phyloP scores from a whole-genome alignment of 2,329 filamentous ascomycete species.

The Scolecobasidium constrictum region DNA sequence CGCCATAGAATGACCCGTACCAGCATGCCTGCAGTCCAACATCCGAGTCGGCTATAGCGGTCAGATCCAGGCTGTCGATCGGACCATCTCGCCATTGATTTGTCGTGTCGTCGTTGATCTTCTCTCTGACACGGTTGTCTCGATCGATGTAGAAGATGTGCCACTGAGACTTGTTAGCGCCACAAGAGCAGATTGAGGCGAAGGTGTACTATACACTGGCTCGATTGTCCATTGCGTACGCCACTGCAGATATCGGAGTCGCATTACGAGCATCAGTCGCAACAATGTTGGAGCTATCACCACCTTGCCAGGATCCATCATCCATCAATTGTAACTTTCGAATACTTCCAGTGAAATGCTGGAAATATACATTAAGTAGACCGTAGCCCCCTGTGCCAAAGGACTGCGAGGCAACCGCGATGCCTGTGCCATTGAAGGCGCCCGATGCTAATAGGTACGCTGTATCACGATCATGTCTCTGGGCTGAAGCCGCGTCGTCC shows the following conservation, averaged over 20 bases:
- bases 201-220: no score
- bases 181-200: no score
- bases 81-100: conserved; percentile 10
- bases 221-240: conserved; percentile 10
- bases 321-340: conserved; percentile 8
- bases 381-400: conserved; percentile 9
- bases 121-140: conserved; percentile 5
- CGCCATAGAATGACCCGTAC: conserved; percentile 3
- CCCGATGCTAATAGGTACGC: conserved; percentile 4
- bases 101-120: conserved; percentile 9
- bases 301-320: conserved; percentile 8
- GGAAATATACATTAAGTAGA: conserved; percentile 10
- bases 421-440: conserved; percentile 9
- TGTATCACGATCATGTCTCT: no score
- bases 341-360: conserved; percentile 7
- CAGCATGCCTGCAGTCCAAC: conserved; percentile 10
- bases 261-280: conserved; percentile 9
- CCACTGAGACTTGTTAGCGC: conserved; percentile 2
- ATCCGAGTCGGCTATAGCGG: conserved; percentile 8
- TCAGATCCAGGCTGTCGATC: conserved; percentile 5
- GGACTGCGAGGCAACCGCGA: conserved; percentile 10
- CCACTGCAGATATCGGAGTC: conserved; percentile 9
- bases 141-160: conserved; percentile 10
- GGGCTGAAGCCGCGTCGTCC: no score
- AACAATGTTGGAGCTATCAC: conserved; percentile 9